Evolutionary conservation across 164 flowering plant species (phyloP).

Genomic region (Hamamelis virginiana): DNA sequence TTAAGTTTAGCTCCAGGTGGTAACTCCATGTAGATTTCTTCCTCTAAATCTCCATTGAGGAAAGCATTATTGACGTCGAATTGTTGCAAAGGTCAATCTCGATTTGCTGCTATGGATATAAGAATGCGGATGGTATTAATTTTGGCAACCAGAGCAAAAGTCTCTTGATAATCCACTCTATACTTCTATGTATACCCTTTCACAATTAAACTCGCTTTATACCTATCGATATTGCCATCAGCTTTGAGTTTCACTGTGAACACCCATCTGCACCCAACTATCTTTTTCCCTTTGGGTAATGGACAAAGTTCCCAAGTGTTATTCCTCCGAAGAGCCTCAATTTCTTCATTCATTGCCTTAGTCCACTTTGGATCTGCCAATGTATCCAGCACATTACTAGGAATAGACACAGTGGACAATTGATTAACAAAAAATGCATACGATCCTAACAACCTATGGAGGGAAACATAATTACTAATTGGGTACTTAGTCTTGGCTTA

Average conservation of each 20-base stretch:
- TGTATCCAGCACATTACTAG: background rate
- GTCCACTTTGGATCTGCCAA: too few species aligned
- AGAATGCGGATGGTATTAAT: background rate
- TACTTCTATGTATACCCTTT: background rate
- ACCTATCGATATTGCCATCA: background rate
- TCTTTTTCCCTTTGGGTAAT: background rate
- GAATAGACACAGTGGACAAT: background rate
- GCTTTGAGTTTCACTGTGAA: too few species aligned
- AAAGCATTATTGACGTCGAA: too few species aligned
- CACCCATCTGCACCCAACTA: background rate
- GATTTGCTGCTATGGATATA: background rate
- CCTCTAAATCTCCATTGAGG: too few species aligned
- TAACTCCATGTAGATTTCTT: too few species aligned
- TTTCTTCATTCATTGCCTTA: constrained; percentile 1
- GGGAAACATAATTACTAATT: too few species aligned
- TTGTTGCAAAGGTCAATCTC: too few species aligned
- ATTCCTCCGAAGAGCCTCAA: background rate
- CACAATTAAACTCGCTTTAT: background rate
- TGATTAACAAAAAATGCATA: background rate
- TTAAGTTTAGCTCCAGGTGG: background rate
- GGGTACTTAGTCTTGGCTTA: too few species aligned
- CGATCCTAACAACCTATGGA: too few species aligned
- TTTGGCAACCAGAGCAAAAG: background rate
- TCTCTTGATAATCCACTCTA: too few species aligned
- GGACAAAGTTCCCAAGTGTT: background rate